phyloP scores from a whole-genome alignment of 2,329 filamentous ascomycete species.

The Monilinia fructicola region DNA sequence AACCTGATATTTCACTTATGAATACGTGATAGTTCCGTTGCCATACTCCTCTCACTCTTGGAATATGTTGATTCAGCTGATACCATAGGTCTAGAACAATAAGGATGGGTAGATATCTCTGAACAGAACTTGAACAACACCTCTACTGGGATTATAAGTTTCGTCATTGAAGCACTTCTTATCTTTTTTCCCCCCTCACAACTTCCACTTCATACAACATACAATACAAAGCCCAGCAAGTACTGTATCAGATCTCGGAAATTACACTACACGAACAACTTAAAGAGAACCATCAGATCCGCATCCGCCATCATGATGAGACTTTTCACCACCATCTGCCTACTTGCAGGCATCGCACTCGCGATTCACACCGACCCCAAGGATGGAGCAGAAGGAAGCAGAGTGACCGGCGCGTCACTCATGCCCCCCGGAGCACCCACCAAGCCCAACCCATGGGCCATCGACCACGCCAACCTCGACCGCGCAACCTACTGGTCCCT shows the following conservation, averaged over 20 bases:
- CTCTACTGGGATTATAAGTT: background rate
- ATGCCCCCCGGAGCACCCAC: background rate
- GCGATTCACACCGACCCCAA: background rate
- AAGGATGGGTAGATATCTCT: background rate
- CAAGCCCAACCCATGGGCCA: background rate
- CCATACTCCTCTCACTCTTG: background rate
- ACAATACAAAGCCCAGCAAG: background rate
- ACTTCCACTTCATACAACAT: background rate
- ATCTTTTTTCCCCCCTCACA: background rate
- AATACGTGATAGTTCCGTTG: background rate
- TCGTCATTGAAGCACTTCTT: fast-evolving
- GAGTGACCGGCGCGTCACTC: no score
- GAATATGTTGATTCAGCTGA: background rate
- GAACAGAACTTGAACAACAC: background rate
- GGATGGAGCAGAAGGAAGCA: background rate
- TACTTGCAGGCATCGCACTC: background rate
- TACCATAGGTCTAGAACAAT: background rate
- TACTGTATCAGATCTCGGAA: background rate
- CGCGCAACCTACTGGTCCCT: background rate
- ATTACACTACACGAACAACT: background rate
- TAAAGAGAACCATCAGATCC: background rate
- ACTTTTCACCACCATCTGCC: background rate
- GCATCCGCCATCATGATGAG: background rate
- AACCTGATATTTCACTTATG: background rate
- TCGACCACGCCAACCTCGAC: background rate